Base-by-base conservation (phyloP, 1,284 basidiomycete genomes). In the Marasmius tenuissimus region DNA sequence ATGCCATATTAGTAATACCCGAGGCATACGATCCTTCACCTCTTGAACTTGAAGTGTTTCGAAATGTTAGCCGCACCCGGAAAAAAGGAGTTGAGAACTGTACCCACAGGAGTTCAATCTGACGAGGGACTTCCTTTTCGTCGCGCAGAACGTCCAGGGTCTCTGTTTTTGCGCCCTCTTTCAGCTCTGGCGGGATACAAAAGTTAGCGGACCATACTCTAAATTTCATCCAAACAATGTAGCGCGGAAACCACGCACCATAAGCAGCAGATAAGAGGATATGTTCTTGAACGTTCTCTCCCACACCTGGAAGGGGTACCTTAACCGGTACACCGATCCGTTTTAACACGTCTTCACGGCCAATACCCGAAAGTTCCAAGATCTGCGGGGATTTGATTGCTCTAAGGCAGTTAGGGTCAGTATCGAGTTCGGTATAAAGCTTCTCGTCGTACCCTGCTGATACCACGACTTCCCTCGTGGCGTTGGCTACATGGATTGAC, bases 251-350 rank as follows among this genome's bases (percentile, higher is more conserved):
- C 55, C 57, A 58, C 70, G 20, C 39, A 75, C 73, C 71, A 16
- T 65, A 73, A 42, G 70, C 68, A 39, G 72, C 35, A 0, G 65
- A 66, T n/a, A 66, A 56, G 47, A 69, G 69, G 14, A 71, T 59
- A 62, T 85, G 83, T 58, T 85, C 84, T 55, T 82, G 81, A 5
- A 82, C 70, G 67, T 85, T 85, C 62, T 73, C 73, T 5, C 57
- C 61, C 14, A 59, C 61, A 8, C 61, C 61, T n/a, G 38, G 14
- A 11, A 63, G 45, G 4, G 42, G 40, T 10, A 57, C 33, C 34
- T 50, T 54, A 9, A 55, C 14, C n/a, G 35, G 35, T 8, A 63
- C 48, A 16, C 39, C 47, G 16, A 51, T 50, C 27, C 45, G 37
- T 3, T 16, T 38, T 6, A 61, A 33, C 9, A 61, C 42, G 8